Base-by-base conservation (phyloP, 106 monocot species). In the Allium sativum region DNA sequence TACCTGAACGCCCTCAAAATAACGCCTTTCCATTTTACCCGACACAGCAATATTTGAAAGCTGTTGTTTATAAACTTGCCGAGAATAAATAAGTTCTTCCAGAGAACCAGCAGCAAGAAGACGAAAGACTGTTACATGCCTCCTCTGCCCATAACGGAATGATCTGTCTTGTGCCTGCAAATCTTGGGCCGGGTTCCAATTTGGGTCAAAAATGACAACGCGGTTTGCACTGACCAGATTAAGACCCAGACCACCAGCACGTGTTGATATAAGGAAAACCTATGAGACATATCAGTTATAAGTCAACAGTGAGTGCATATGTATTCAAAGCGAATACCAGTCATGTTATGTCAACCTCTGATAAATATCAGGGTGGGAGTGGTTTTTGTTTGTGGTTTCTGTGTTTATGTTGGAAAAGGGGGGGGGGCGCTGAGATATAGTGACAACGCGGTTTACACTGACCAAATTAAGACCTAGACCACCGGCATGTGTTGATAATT, bases 111-210 rank as follows among this genome's bases (percentile, higher is more conserved):
- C 93, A 40, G 89, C 85, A 64, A 94, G 85, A 59, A 94, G 81
- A 65, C 89, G 89, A 72, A 89, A 86, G 43, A 94, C 93, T 9
- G 82, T 64, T 51, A 94, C 93, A 73, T 89, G 89, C 1, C 93
- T 57, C 67, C 83, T 94, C 65, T 94, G 89, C 15, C 93, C 93
- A 78, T 81, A 94, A 55, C 89, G 82, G 61, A 94, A 94, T 58
- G 93, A 94, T 52, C 93, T 72, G 45, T 94, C 93, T 56, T 94
- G 93, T 46, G 89, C 93, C 76, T 94, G 93, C 64, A 94, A 67
- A 52, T 94, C 93, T 82, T 89, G 89, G 59, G 93, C 80, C 56
- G 93, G 93, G 65, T 94, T 94, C 93, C 93, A 94, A 71, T 90
- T 94, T 64, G 93, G 93, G 54, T 94, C 93, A 68, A 89, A 94